phyloP scores from a whole-genome alignment of 2,329 filamentous ascomycete genomes.

The Exophiala calicioides region DNA sequence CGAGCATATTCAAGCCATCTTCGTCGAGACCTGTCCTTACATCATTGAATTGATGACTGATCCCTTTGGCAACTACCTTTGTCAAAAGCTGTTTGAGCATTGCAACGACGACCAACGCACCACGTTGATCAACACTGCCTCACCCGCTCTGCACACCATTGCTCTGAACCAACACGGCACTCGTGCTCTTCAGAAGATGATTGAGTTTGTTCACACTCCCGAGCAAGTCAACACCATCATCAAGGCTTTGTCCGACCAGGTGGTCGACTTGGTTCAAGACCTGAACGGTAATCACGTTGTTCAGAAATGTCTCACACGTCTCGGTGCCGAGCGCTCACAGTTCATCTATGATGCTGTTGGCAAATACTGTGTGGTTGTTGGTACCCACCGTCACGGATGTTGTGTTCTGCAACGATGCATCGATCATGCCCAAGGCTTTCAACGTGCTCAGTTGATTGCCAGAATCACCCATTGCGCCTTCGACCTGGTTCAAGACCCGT shows the following conservation, averaged over 20 bases:
- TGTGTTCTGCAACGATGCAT: conserved; percentile 98
- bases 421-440: conserved; percentile 86
- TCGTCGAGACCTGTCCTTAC: conserved; percentile 87
- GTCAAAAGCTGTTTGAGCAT: conserved; percentile 95
- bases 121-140: conserved; percentile 84
- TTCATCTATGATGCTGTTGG: conserved; percentile 98
- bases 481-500: conserved; percentile 89
- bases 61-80: conserved; percentile 98
- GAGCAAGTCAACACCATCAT: conserved; percentile 83
- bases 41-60: conserved; percentile 98
- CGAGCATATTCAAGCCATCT: conserved; percentile 88
- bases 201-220: conserved; percentile 86
- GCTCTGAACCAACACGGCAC: conserved; percentile 97
- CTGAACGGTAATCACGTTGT: conserved; percentile 99
- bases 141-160: conserved; percentile 84
- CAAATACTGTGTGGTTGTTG: conserved; percentile 80
- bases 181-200: conserved; percentile 98
- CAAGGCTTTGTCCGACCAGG: conserved; percentile 74
- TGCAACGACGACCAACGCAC: conserved; percentile 95
- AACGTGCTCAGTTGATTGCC: conserved; percentile 82
- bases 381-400: conserved; percentile 95
- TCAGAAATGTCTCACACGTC: conserved; percentile 97
- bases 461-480: conserved; percentile 89
- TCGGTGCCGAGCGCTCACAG: conserved; percentile 77
- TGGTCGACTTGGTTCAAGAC: conserved; percentile 94